These are phyloP conservation scores for Dunaliella salina DNA, from an alignment of 163 green algal species.

Conservation along the genomic window DNA sequence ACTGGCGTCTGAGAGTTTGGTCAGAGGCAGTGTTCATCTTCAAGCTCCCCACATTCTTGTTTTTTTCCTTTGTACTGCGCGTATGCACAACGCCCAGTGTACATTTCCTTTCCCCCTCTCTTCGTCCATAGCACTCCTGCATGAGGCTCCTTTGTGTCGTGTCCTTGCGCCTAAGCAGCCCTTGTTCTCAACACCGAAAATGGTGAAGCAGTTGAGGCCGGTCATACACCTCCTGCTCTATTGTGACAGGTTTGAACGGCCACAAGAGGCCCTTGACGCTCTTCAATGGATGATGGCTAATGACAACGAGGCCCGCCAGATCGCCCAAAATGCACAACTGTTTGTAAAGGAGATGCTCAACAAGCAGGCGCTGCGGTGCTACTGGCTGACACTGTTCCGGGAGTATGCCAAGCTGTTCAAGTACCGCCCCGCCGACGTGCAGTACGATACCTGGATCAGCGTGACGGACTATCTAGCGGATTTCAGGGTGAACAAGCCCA, in stretches of 20 bases:
- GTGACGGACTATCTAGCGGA: background rate
- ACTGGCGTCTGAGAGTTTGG: too few relatives aligned
- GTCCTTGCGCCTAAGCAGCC: too few relatives aligned
- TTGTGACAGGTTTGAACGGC: background rate
- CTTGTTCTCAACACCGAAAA: too few relatives aligned
- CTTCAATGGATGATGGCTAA: background rate
- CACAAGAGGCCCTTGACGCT: background rate
- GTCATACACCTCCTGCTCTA: too few relatives aligned
- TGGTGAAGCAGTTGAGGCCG: too few relatives aligned
- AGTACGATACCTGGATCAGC: background rate
- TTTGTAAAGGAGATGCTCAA: background rate
- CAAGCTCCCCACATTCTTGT: too few relatives aligned
- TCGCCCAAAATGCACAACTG: background rate
- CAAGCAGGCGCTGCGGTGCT: background rate
- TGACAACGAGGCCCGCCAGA: background rate
- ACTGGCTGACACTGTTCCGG: background rate
- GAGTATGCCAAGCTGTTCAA: background rate
- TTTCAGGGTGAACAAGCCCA: background rate
- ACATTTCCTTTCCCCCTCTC: too few relatives aligned
- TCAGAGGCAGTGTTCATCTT: too few relatives aligned
- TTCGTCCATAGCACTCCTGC: too few relatives aligned
- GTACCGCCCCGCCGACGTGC: background rate
- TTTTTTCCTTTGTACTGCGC: too few relatives aligned
- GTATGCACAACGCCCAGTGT: too few relatives aligned
- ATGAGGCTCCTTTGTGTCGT: too few relatives aligned